These are phyloP conservation scores for Rheum nobile DNA, from an alignment of 148 eudicot species.

Conservation along the genomic window DNA sequence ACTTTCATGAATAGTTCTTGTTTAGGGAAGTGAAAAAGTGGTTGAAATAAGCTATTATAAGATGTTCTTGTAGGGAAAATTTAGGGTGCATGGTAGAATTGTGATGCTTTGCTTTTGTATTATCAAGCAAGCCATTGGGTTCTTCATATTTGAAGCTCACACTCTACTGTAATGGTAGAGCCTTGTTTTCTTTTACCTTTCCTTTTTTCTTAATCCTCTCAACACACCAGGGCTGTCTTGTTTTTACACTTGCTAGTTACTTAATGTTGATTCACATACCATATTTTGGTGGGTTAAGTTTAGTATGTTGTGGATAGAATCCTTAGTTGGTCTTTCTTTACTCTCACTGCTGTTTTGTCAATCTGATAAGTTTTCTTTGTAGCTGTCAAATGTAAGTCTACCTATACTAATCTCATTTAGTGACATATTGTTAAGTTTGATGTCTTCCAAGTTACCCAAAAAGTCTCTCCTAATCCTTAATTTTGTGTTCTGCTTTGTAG, in stretches of 20 bases:
- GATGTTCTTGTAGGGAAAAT: too few relatives aligned
- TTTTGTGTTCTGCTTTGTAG: too few relatives aligned
- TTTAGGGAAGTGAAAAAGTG: too few relatives aligned
- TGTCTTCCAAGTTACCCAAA: too few relatives aligned
- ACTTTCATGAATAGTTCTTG: not conserved
- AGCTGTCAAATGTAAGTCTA: not conserved
- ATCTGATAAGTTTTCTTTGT: not conserved
- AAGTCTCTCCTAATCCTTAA: too few relatives aligned
- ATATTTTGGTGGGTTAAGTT: too few relatives aligned
- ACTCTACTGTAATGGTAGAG: not conserved
- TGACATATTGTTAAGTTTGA: too few relatives aligned
- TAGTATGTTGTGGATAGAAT: not conserved
- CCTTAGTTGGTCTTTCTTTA: too few relatives aligned
- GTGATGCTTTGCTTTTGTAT: slow-evolving; percentile 2
- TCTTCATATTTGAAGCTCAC: not conserved
- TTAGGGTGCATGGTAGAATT: not conserved
- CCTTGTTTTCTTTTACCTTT: not conserved
- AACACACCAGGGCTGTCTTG: not conserved
- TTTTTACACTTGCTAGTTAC: not conserved
- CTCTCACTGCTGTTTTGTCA: not conserved
- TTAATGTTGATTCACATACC: not conserved
- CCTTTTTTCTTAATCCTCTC: too few relatives aligned
- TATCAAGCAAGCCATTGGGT: not conserved
- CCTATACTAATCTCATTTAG: too few relatives aligned
- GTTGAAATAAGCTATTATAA: too few relatives aligned